Evolutionary conservation across 1,139 yeast genomes (phyloP).

Genomic region (Taphrina deformans): DNA sequence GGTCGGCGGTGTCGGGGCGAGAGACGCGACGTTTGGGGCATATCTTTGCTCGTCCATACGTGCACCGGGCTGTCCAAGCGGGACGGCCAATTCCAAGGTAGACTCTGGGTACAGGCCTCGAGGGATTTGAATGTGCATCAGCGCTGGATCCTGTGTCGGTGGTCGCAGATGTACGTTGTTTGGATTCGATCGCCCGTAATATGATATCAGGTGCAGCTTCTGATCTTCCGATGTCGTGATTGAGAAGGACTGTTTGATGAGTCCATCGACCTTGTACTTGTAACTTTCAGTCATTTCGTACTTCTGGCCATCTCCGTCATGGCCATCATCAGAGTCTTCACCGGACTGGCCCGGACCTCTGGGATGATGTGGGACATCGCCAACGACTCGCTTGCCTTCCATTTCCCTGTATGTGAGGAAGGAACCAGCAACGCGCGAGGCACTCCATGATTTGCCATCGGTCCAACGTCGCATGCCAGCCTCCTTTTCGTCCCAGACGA

Average conservation of each 20-base stretch:
- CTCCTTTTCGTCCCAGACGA: conserved; percentile 69
- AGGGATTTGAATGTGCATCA: conserved; percentile 47
- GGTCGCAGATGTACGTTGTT: conserved; percentile 43
- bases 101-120: conserved; percentile 49
- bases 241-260: conserved; percentile 63
- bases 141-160: conserved; percentile 50
- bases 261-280: conserved; percentile 53
- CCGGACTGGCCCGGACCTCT: conserved; percentile 25
- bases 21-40: not conserved
- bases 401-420: conserved; percentile 66
- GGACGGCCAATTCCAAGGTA: conserved; percentile 22
- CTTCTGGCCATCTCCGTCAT: conserved; percentile 36
- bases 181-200: conserved; percentile 47
- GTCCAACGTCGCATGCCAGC: conserved; percentile 78
- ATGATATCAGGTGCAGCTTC: conserved; percentile 60
- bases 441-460: conserved; percentile 69
- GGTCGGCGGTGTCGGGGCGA: not conserved
- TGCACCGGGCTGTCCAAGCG: not conserved
- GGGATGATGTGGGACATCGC: conserved; percentile 11
- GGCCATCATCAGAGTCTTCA: conserved; percentile 36
- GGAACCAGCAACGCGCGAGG: conserved; percentile 66
- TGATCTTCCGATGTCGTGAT: conserved; percentile 55
- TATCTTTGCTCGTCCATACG: not conserved
- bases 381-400: conserved; percentile 45
- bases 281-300: conserved; percentile 43